Base-by-base conservation (phyloP, 257 asterid genomes). In the Nicotiana benthamiana region DNA sequence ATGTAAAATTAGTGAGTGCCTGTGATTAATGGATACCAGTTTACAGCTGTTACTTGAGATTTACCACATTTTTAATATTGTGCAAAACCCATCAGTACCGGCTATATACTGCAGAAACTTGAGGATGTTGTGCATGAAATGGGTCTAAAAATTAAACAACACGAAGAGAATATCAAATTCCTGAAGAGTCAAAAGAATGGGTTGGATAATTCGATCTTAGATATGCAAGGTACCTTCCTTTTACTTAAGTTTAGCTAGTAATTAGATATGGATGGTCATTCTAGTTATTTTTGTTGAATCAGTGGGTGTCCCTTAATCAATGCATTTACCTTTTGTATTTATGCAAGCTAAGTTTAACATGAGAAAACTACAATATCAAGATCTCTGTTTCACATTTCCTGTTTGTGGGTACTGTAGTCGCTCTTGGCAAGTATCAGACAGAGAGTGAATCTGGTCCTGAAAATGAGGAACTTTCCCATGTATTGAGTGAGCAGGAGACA, bases 101-200 rank as follows among this genome's bases (percentile, higher is more conserved):
- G 70, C 75, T 53, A 27, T 60, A 79, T 79, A 61, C 82, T 89
- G 92, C 91, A 92, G 98, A 88, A 88, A 85, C 86, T 90, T 84
- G 86, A 93, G 86, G 92, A 93, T 82, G 93, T 90, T 54, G 82
- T 93, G 59, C 85, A 86, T 62, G 89, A 85, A 86, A 77, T 87
- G 64, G 98, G 97, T 82, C 85, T 70, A 64, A 90, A 82, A 81
- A 83, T 95, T 20, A 93, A 92, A 83, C 97, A 93, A 27, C 89
- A 91, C 15, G 97, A 93, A 83, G 95, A 83, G 61, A 89, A 86
- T 83, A 48, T 91, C 86, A 86, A 17, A 48, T 90, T 84, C 86
- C 85, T 95, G 57, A 92, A 82, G 83, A 60, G 77, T 66, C 88
- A 82, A 79, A 83, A 53, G 60, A 88, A 79, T 86, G 83, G 77